Base-by-base conservation (phyloP, 192 early-diverging fungal species). In the Coemansia sp. region DNA sequence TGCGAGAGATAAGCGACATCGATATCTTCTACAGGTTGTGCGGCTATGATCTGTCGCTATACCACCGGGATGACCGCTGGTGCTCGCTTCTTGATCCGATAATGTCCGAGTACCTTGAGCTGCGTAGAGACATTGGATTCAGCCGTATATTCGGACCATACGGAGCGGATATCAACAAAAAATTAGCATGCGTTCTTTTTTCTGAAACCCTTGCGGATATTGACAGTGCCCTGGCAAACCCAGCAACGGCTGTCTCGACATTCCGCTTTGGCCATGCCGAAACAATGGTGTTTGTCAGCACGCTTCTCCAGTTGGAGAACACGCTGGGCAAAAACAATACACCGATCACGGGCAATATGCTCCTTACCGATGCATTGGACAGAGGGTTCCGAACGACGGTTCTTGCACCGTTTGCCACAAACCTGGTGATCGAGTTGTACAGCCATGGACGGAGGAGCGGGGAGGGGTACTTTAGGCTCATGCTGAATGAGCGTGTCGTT, bases 261-360 rank as follows among this genome's bases (percentile, higher is more conserved):
- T 79, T 79, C 60, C 59, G 70, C 2, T 79, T 79, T 57, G 75
- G 59, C 23, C 75, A 79, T 37, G 70, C 75, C 11, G 75, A 79
- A 33, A 79, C 75, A 0, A 27, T 79, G 29, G 65, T 69, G 75
- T 79, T 79, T 65, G 55, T 61, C 15, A 79, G 66, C 56, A 57
- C 65, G 20, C 48, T 72, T 9, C 57, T 79, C 10, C 23, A 44
- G 8, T 42, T 72, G 13, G 70, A 79, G 27, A 14, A 47, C 17
- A 59, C 55, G n/a, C 63, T 79, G 31, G 75, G 75, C 13, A 42
- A 38, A 1, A 31, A 31, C 1, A 30, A 50, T 2, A 13, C 40
- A 11, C 66, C 75, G 3, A 66, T 79, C 13, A 36, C 60, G 3
- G 75, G 75, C 3, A 62, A 64, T 20, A 79, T 79, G 75, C 14